These are phyloP conservation scores for Entophlyctis luteolus DNA, from an alignment of 192 early-diverging fungal genomes.

Conservation along the genomic window DNA sequence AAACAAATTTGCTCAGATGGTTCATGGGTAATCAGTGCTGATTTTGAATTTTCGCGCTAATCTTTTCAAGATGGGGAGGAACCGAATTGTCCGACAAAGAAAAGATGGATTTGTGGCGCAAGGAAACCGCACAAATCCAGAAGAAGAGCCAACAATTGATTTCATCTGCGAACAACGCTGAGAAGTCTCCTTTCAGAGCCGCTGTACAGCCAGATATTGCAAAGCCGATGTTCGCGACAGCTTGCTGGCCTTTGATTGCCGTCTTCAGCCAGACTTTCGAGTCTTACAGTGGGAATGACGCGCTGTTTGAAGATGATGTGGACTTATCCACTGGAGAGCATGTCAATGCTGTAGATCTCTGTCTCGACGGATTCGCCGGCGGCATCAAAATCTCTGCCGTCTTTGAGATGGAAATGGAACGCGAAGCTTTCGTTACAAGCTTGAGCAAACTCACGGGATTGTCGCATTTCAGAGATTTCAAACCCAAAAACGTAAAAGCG, in stretches of 20 bases:
- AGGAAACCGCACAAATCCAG: slow-evolving; percentile 52
- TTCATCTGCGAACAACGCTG: neutral
- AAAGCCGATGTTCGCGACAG: slow-evolving; percentile 52
- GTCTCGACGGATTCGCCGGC: slow-evolving; percentile 73
- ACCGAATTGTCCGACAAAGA: slow-evolving; percentile 44
- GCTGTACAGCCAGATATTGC: slow-evolving; percentile 47
- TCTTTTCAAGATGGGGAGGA: slow-evolving; percentile 36
- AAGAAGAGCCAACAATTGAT: slow-evolving; percentile 54
- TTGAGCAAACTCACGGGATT: slow-evolving; percentile 84
- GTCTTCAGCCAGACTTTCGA: slow-evolving; percentile 55
- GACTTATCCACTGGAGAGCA: slow-evolving; percentile 29
- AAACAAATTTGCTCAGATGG: slow-evolving; percentile 49
- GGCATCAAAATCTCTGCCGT: slow-evolving; percentile 76
- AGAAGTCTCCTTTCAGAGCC: slow-evolving; percentile 32
- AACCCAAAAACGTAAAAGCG: slow-evolving; percentile 86
- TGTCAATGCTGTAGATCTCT: slow-evolving; percentile 55
- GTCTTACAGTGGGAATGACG: neutral
- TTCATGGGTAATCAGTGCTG: slow-evolving; percentile 34
- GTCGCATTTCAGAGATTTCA: slow-evolving; percentile 78
- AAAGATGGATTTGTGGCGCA: slow-evolving; percentile 49
- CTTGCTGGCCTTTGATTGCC: slow-evolving; percentile 58
- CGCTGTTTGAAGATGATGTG: slow-evolving; percentile 21
- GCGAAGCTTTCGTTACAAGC: slow-evolving; percentile 87
- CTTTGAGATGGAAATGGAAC: slow-evolving; percentile 85
- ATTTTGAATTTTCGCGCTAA: neutral